Conservation (phyloP, 495 filamentous ascomycete genomes). For the Aspergillus incahuasiensis region DNA sequence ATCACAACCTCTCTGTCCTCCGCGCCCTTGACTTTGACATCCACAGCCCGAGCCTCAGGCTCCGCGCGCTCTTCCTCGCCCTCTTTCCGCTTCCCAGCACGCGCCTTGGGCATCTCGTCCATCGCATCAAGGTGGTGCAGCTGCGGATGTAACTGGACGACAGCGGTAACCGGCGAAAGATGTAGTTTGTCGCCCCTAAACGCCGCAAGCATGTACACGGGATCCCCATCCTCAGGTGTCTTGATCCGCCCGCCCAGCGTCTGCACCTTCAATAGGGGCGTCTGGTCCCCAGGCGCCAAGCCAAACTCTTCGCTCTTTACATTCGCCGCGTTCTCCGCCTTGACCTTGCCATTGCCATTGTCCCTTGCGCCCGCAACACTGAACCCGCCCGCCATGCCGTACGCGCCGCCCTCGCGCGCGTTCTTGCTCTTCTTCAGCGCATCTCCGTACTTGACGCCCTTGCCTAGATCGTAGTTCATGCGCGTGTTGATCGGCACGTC, state of each 20-base stretch:
- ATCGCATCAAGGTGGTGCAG: constrained; percentile 71
- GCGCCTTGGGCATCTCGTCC: constrained; percentile 43
- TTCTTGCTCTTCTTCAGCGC: constrained; percentile 53
- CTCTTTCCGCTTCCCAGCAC: constrained; percentile 35
- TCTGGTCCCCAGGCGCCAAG: constrained; percentile 18
- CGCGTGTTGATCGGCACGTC: constrained; percentile 64
- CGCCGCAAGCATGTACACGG: constrained; percentile 67
- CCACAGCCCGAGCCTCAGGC: constrained; percentile 57
- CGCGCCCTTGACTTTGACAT: constrained; percentile 61
- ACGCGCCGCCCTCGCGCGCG: constrained; percentile 53
- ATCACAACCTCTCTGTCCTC: constrained; percentile 51
- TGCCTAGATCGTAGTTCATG: constrained; percentile 58
- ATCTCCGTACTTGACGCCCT: constrained; percentile 63
- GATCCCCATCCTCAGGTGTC: constrained; percentile 51
- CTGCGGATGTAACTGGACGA: constrained; percentile 70
- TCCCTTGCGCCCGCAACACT: constrained; percentile 22
- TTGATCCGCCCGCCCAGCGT: constrained; percentile 66
- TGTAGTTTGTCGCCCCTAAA: constrained; percentile 63
- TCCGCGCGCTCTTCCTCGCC: constrained; percentile 44
- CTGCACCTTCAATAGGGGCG: constrained; percentile 31
- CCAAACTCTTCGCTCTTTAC: constrained; percentile 34
- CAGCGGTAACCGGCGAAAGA: constrained; percentile 61
- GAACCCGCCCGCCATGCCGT: constrained; percentile 58
- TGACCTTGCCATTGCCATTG: constrained; percentile 26
- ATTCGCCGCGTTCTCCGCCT: constrained; percentile 32